These are phyloP conservation scores for Pilobolus umbonatus DNA, from an alignment of 192 early-diverging fungal genomes.

Conservation along the genomic window DNA sequence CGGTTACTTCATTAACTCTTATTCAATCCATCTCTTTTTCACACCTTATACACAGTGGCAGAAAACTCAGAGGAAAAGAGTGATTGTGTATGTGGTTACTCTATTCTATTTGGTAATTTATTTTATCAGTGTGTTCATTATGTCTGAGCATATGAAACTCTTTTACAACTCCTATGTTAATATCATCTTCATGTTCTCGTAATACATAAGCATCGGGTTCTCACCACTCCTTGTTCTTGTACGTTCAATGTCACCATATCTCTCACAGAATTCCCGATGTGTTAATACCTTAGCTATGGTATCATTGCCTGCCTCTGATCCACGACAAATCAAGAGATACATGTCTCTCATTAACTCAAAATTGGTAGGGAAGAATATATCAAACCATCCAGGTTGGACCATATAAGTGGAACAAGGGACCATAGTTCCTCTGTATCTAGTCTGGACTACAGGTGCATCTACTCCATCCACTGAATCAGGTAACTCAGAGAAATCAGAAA, in stretches of 20 bases:
- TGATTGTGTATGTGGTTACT: background rate
- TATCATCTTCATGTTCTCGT: constrained; percentile 81
- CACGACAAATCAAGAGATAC: constrained; percentile 64
- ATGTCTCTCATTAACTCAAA: constrained; percentile 81
- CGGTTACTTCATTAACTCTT: too few relatives aligned
- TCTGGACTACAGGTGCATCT: constrained; percentile 93
- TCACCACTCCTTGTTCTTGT: constrained; percentile 84
- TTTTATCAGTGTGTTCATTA: background rate
- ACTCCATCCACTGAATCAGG: constrained; percentile 81
- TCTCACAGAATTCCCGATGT: constrained; percentile 75
- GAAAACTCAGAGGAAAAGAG: background rate
- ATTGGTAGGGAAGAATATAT: constrained; percentile 98
- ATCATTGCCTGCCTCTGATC: constrained; percentile 31
- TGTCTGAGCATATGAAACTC: constrained; percentile 1
- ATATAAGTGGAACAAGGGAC: constrained; percentile 94
- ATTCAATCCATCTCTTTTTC: too few relatives aligned
- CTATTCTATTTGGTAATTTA: too few relatives aligned
- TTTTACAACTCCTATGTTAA: constrained; percentile 33
- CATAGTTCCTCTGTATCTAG: constrained; percentile 83
- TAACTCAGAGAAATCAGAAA: constrained; percentile 85
- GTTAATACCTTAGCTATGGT: constrained; percentile 55
- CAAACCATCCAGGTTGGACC: constrained; percentile 97
- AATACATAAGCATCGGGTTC: constrained; percentile 93
- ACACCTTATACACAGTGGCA: too few relatives aligned
- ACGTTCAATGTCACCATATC: constrained; percentile 68